phyloP scores from a whole-genome alignment of 805 yeast genomes.

The Wickerhamomyces chaumierensis region DNA sequence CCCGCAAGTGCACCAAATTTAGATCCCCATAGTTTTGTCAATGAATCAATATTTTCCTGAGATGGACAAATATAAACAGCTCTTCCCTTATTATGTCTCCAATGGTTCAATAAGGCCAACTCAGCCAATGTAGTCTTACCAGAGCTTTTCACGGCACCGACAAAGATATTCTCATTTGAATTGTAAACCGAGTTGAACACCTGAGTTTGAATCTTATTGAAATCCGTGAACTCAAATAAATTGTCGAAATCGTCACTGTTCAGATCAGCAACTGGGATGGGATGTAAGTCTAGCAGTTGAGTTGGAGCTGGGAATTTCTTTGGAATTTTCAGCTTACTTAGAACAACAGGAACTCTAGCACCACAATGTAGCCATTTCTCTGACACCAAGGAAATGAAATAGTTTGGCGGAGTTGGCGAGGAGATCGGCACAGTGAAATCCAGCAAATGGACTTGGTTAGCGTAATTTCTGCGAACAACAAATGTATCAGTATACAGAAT shows the following conservation, averaged over 20 bases:
- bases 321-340: conserved; percentile 44
- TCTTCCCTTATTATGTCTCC: conserved; percentile 62
- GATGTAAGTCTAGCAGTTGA: conserved; percentile 38
- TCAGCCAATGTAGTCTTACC: conserved; percentile 70
- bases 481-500: conserved; percentile 51
- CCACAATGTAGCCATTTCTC: conserved; percentile 82
- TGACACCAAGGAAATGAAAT: conserved; percentile 61
- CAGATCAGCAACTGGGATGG: conserved; percentile 37
- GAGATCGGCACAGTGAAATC: conserved; percentile 58
- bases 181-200: conserved; percentile 49
- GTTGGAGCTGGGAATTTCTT: conserved; percentile 55
- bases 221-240: conserved; percentile 34
- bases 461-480: conserved; percentile 35
- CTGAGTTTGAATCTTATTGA: conserved; percentile 71
- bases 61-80: conserved; percentile 62
- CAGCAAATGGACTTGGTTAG: conserved; percentile 42
- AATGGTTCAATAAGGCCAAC: conserved; percentile 58
- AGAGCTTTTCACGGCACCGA: conserved; percentile 66
- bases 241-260: conserved; percentile 34
- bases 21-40: conserved; percentile 40
- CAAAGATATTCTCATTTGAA: conserved; percentile 44
- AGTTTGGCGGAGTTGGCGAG: conserved; percentile 51
- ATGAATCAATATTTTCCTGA: conserved; percentile 40
- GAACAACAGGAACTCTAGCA: conserved; percentile 45
- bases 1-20: conserved; percentile 37